phyloP scores from a whole-genome alignment of 768 basidiomycete species.

The Pleurotus tuber-regium region DNA sequence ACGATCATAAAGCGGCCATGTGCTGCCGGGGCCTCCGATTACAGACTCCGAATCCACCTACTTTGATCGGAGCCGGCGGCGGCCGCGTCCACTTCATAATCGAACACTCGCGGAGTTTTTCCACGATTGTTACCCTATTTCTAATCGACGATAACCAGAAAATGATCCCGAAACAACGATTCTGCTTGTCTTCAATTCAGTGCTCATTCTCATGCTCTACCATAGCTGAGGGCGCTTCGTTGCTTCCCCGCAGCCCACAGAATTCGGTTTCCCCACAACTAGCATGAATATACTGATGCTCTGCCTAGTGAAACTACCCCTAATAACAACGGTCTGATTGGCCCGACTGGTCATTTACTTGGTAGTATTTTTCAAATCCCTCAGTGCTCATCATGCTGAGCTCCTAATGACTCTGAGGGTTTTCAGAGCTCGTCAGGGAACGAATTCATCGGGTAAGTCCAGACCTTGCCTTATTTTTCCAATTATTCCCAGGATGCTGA shows the following conservation, averaged over 20 bases:
- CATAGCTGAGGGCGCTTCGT: neutral
- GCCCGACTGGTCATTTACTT: too few species aligned
- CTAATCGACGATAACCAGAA: constrained; percentile 7
- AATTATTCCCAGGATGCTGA: too few species aligned
- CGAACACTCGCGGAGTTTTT: constrained; percentile 6
- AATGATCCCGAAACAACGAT: neutral
- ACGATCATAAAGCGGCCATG: constrained; percentile 6
- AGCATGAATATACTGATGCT: too few species aligned
- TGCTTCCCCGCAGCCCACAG: neutral
- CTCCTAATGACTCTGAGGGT: too few species aligned
- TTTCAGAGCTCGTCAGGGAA: too few species aligned
- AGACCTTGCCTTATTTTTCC: neutral
- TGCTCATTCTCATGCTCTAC: neutral
- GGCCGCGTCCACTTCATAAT: neutral
- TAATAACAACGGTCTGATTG: too few species aligned
- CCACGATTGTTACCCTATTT: neutral
- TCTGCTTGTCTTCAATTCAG: neutral
- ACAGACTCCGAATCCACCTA: constrained; percentile 5
- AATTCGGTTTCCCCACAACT: too few species aligned
- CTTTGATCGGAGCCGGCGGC: constrained; percentile 9
- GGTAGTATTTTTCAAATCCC: too few species aligned
- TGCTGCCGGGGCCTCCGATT: constrained; percentile 7
- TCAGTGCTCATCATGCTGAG: too few species aligned
- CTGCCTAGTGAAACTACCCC: too few species aligned
- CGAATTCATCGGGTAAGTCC: too few species aligned